Conservation (phyloP, 768 basidiomycete species). For the Suillus americanus region DNA sequence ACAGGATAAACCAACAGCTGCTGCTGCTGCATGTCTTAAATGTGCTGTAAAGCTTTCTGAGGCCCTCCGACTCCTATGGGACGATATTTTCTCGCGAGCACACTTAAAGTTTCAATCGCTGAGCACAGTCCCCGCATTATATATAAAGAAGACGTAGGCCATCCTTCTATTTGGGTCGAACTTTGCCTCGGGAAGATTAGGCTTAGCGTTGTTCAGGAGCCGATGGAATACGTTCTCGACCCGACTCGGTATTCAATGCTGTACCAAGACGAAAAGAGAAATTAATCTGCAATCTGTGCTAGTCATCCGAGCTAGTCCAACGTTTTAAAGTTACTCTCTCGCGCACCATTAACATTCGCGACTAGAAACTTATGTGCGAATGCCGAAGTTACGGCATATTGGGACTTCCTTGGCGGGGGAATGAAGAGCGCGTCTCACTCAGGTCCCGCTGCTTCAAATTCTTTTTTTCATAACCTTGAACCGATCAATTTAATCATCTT, state of each 20-base stretch:
- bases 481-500: neutral
- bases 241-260: neutral
- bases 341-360: neutral
- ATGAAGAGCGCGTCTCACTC: neutral
- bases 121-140: neutral
- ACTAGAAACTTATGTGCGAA: neutral
- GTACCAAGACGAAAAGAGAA: neutral
- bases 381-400: neutral
- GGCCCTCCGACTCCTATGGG: neutral
- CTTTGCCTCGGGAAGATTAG: neutral
- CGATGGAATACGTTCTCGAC: neutral
- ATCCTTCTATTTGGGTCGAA: neutral
- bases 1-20: neutral
- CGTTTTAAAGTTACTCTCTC: neutral
- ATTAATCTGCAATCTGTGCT: neutral
- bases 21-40: neutral
- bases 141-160: neutral
- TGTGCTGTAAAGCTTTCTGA: neutral
- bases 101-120: neutral
- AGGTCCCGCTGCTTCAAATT: neutral
- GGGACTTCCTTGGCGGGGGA: neutral
- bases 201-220: neutral
- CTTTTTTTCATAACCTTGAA: neutral
- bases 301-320: neutral
- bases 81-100: neutral